A percentile compares a stretch with the other conserved stretches of the same genome.
Evolutionary conservation across 768 basidiomycete species (phyloP).

Genomic region (Pleurotus tuoliensis): DNA sequence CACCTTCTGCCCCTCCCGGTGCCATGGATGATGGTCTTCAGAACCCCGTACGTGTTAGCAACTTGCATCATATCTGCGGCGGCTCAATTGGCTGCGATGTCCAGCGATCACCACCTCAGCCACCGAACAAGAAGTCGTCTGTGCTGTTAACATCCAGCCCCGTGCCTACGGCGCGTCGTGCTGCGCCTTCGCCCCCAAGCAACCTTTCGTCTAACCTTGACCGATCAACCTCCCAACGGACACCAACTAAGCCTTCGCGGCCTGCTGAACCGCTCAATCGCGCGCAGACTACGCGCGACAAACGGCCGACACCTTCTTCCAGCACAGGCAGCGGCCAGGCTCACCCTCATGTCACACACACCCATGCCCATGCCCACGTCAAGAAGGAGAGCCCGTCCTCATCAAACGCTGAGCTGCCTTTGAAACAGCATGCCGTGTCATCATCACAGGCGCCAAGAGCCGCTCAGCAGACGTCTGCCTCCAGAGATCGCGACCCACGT

Average conservation of each 20-base stretch:
- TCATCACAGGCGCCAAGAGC: neutral
- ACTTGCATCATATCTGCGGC: too few species aligned
- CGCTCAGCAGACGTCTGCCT: slow-evolving; percentile 10
- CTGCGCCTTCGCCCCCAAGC: slow-evolving; percentile 71
- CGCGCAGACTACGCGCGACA: slow-evolving; percentile 66
- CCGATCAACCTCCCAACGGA: slow-evolving; percentile 83
- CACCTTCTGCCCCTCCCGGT: slow-evolving; percentile 21
- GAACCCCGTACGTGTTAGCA: slow-evolving; percentile 46
- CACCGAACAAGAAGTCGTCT: slow-evolving; percentile 37
- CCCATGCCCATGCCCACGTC: slow-evolving; percentile 4
- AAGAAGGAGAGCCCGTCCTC: slow-evolving; percentile 42
- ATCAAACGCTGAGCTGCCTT: slow-evolving; percentile 43
- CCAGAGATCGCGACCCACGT: slow-evolving; percentile 36
- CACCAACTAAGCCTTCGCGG: slow-evolving; percentile 51
- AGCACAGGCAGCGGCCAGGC: slow-evolving; percentile 21
- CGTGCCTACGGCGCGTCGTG: slow-evolving; percentile 62
- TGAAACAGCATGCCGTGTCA: slow-evolving; percentile 32
- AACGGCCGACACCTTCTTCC: slow-evolving; percentile 32
- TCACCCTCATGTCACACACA: slow-evolving; percentile 1
- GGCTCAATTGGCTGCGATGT: neutral
- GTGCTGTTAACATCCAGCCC: slow-evolving; percentile 26
- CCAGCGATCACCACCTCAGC: slow-evolving; percentile 48
- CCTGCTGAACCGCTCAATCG: slow-evolving; percentile 49
- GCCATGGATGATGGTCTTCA: slow-evolving; percentile 45
- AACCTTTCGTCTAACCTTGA: slow-evolving; percentile 69